Conservation (phyloP, 1,284 basidiomycete species). For the Cryptococcus deneoformans region DNA sequence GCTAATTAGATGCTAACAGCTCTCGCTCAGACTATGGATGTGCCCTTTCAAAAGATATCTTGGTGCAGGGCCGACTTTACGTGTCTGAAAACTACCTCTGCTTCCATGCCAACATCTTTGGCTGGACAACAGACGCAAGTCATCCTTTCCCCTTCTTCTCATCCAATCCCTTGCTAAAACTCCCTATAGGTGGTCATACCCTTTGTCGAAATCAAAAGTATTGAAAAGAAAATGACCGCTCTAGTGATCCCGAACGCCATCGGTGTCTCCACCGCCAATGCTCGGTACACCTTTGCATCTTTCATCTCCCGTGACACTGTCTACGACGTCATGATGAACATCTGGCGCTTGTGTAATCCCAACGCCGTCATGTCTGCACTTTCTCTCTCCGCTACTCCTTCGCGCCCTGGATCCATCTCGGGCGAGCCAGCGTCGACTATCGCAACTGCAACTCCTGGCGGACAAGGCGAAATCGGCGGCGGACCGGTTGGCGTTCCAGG, state of each 20-base stretch:
- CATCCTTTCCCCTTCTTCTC: not conserved
- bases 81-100: constrained; percentile 98
- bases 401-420: constrained; percentile 27
- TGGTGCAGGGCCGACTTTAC: constrained; percentile 94
- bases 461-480: constrained; percentile 2
- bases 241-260: constrained; percentile 99
- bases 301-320: constrained; percentile 96
- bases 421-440: constrained; percentile 10
- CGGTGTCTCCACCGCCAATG: constrained; percentile 75
- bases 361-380: constrained; percentile 54
- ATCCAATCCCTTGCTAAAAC: not conserved
- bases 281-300: constrained; percentile 90
- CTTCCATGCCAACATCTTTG: constrained; percentile 99
- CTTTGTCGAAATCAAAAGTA: constrained; percentile 80
- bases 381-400: constrained; percentile 22
- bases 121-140: constrained; percentile 94
- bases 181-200: constrained; percentile 73
- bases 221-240: constrained; percentile 98
- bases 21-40: constrained; percentile 82
- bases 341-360: constrained; percentile 89
- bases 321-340: constrained; percentile 92
- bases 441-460: constrained; percentile 4
- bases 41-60: constrained; percentile 90
- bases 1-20: constrained; percentile 9
- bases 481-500: constrained; percentile 3